Evolutionary conservation across 2,329 filamentous ascomycete species (phyloP), one percentile per base, ranked within the genome.

Genomic region (Neonectria punicea): DNA sequence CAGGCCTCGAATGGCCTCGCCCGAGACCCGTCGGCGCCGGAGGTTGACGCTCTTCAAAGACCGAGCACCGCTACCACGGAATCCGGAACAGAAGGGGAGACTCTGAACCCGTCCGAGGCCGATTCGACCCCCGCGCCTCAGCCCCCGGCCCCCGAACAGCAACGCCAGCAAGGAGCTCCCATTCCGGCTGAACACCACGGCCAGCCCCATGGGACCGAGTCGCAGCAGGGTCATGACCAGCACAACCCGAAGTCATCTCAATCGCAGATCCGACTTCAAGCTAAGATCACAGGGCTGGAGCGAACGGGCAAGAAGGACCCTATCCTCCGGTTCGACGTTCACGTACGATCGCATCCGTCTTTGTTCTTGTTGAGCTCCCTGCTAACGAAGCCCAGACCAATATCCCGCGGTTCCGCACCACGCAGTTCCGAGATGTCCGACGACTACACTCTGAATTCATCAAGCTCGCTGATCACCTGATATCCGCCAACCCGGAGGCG

Each of bases 401-500:
- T 81, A 91, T 99, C n/a, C 94, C 95, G 58, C 95, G 95, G 73
- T 99, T 98, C 80, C 90, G 96, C 74, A 99, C 96, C 0, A 99
- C 96, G 5, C 96, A 99, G 79, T 99, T 98, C 82, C 94, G 96
- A 76, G 96, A 99, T 80, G 94, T 99, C 70, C 92, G 96, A 73
- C 93, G 96, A 66, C 91, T 97, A 67, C 96, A 99, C 80, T 94
- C 93, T 53, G 96, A 99, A 78, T 99, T 99, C 75, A 87, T 93
- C 69, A 99, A 98, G 81, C 90, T 99, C n/a, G 93, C 92, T 61
- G 93, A 97, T 64, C 96, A 99, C 79, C 85, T 99, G 62, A 94
- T 98, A 78, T 98, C 95, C 25, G 94, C 95, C n/a, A 98, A 98
- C 75, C 96, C 96, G 4, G 96, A 99, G 80, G 92, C 94, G 9